Evolutionary conservation across 2,329 filamentous ascomycete species (phyloP), one percentile per base, ranked within the genome.

Genomic region (Paraconiothyrium brasiliense): DNA sequence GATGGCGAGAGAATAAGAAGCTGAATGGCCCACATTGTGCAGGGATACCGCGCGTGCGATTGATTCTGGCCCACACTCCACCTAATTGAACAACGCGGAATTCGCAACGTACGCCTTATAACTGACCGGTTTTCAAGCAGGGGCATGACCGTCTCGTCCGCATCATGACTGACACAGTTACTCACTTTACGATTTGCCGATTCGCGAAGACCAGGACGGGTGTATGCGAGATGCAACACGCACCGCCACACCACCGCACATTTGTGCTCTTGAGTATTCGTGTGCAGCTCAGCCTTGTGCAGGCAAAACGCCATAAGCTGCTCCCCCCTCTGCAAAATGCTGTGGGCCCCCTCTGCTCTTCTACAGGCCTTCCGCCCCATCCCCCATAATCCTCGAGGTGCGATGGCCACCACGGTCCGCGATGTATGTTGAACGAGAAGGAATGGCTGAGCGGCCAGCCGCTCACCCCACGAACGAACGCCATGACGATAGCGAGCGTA

Each of bases 231-330:
- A 10, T 24, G 16, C 24, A 27, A 27, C 14, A 3, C 24, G 30
- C 39, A 55, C 39, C 39, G 24, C 27, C 52, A 55, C 52, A 46
- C 24, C 30, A 55, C 30, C 52, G 52, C 52, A 55, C 39, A 55
- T 55, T 47, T 55, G 52, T 55, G 52, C 41, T 55, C 27, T 46
- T 14, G 35, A 22, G 37, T 13, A 32, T 44, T 16, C 27, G 8
- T 20, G 39, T 20, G 20, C 22, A 55, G 52, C 52, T 46, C 52
- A 55, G 52, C 52, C 52, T 55, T 35, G 39, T 35, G 24, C 27
- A 7, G 22, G 4, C 10, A 47, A 41, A 24, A 41, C 34, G 49
- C 32, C 34, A 27, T 52, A n/a, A 39, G 39, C 30, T 34, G 22
- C 34, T 34, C 32, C 32, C 27, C 3, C 34, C 49, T 4, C 34